These are phyloP conservation scores for Triglochin maritima DNA, from an alignment of 106 monocot genomes.

Conservation along the genomic window DNA sequence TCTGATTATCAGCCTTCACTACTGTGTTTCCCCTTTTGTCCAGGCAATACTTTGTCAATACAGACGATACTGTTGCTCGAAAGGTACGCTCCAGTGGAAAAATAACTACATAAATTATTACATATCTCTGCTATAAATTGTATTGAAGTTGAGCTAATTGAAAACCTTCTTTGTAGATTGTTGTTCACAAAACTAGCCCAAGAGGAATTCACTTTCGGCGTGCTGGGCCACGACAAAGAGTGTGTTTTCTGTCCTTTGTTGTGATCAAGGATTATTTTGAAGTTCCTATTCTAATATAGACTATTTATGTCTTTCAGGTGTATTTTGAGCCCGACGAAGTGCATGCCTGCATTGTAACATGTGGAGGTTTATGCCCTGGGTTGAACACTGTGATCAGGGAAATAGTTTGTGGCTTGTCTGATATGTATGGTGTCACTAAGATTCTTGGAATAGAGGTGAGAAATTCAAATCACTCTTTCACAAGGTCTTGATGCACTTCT, in stretches of 20 bases:
- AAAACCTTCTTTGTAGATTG: constrained; percentile 28
- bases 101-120: neutral
- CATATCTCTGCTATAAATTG: no score
- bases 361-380: constrained; percentile 87
- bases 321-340: constrained; percentile 80
- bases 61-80: constrained; percentile 30
- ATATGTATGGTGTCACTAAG: constrained; percentile 64
- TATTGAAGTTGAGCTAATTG: no score
- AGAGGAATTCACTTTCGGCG: constrained; percentile 73
- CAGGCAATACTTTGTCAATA: constrained; percentile 39
- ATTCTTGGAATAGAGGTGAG: constrained; percentile 77
- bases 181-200: constrained; percentile 51
- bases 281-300: neutral
- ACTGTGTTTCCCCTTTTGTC: neutral
- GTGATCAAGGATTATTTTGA: neutral
- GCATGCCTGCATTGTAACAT: constrained; percentile 87
- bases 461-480: neutral
- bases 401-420: constrained; percentile 67
- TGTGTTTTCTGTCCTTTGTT: neutral
- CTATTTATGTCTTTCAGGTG: constrained; percentile 31
- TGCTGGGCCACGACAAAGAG: constrained; percentile 67
- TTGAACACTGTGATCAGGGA: constrained; percentile 92
- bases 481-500: no score
- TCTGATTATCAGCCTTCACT: neutral
- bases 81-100: constrained; percentile 14